Evolutionary conservation across 2,329 filamentous ascomycete genomes (phyloP), one percentile per base, ranked within the genome.

Genomic region (Grosmannia clavigera): DNA sequence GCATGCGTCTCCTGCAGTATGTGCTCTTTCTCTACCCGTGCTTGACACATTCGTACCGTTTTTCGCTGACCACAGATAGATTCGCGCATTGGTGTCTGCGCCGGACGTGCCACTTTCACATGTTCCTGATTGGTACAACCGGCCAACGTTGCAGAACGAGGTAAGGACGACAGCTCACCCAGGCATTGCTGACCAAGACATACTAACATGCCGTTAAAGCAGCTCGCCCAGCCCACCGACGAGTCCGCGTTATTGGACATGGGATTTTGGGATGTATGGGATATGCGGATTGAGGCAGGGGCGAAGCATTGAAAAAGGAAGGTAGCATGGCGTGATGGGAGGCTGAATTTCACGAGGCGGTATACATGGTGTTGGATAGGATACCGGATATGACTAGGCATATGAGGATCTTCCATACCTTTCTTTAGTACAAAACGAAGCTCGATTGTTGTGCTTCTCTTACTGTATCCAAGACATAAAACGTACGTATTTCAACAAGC

Each of bases 1-100:
- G 2, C 62, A 64, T 54, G 52, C 54, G 3, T 63, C 61, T 14
- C 55, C 60, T 5, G 60, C 57, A 9, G 61, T 65, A 38, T 2
- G 63, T 61, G 2, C 25, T 7, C 10, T 29, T 12, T 25, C 50
- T 29, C 46, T 33, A 22, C 43, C 55, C n/a, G 27, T 25, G 14
- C 14, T 22, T 1, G 29, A 31, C 7, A 31, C 29, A 31, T 31
- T 16, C 38, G 38, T 40, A 3, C 38, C 38, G 10, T 43, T 33
- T n/a, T 7, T 25, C 16, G 19, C n/a, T 52, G 38, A 58, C 11
- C 11, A 11, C 2, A 12, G 27, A 31, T 19, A 63, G 61, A 55
- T 63, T 43, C 61, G 60, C 6, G 25, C 55, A 6, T 11, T 50
- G 2, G 55, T 35, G 27, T 57, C 55, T 19, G 29, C 43, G 19